Evolutionary conservation across 352 stramenopile genomes (phyloP).

Genomic region (Phytophthora parvispora): DNA sequence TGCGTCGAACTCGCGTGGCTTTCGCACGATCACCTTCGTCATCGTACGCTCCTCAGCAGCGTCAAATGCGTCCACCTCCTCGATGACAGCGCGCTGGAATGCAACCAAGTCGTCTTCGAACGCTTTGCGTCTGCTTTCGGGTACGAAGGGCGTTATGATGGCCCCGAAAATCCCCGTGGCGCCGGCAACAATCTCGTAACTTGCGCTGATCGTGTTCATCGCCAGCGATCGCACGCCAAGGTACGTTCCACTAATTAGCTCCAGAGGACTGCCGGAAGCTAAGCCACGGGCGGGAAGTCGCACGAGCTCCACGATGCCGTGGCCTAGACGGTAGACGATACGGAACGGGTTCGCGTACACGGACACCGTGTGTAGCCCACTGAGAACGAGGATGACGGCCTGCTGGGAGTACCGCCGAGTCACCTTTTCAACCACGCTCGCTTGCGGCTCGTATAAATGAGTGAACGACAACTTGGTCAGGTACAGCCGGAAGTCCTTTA

Average conservation of each 20-base stretch:
- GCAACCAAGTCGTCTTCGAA: slow-evolving; percentile 89
- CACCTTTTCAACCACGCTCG: slow-evolving; percentile 80
- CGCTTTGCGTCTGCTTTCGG: slow-evolving; percentile 74
- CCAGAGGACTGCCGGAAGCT: slow-evolving; percentile 83
- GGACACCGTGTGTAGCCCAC: slow-evolving; percentile 87
- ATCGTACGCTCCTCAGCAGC: slow-evolving; percentile 89
- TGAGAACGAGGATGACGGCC: slow-evolving; percentile 86
- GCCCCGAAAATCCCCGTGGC: slow-evolving; percentile 81
- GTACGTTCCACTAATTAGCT: slow-evolving; percentile 87
- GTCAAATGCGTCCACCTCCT: slow-evolving; percentile 90
- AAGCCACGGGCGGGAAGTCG: slow-evolving; percentile 82
- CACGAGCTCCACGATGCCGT: slow-evolving; percentile 86
- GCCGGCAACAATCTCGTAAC: slow-evolving; percentile 90
- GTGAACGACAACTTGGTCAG: slow-evolving; percentile 86
- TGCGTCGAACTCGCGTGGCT: slow-evolving; percentile 85
- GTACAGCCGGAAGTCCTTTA: slow-evolving; percentile 90
- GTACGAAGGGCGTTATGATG: slow-evolving; percentile 75
- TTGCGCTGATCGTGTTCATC: slow-evolving; percentile 92
- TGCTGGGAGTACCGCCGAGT: slow-evolving; percentile 88
- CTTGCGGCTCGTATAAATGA: slow-evolving; percentile 86
- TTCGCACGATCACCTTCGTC: slow-evolving; percentile 89
- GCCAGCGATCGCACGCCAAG: slow-evolving; percentile 85
- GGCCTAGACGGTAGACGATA: slow-evolving; percentile 87
- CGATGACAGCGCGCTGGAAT: slow-evolving; percentile 90
- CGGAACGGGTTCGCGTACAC: slow-evolving; percentile 91